These are phyloP conservation scores for Pilaira anomala DNA, from an alignment of 192 early-diverging fungal genomes.

Conservation along the genomic window DNA sequence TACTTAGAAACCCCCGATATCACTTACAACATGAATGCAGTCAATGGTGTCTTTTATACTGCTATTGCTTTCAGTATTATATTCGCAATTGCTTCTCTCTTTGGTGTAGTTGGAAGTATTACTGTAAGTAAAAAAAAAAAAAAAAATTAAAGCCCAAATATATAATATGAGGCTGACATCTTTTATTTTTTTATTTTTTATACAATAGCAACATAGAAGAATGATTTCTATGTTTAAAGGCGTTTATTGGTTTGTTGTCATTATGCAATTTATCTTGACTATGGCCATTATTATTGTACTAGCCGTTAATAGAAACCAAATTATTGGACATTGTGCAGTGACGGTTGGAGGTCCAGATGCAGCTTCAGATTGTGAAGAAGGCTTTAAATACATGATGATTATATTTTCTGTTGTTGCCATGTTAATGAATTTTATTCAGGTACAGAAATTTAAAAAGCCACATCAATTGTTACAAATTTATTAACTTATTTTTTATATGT, in stretches of 20 bases:
- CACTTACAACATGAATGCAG: neutral
- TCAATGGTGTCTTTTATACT: constrained; percentile 16
- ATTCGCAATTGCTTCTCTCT: constrained; percentile 21
- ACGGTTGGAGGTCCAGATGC: neutral
- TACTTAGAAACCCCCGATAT: neutral
- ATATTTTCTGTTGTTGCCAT: neutral
- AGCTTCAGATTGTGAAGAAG: neutral
- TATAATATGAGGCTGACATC: neutral
- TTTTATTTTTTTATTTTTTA: constrained; percentile 1
- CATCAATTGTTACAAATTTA: neutral
- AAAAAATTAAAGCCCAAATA: neutral
- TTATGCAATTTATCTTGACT: constrained; percentile 20
- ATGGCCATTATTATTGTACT: constrained; percentile 20
- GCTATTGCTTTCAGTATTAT: constrained; percentile 16
- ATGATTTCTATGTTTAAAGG: constrained; percentile 24
- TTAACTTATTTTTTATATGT: constrained; percentile 1
- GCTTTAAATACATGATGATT: constrained; percentile 13
- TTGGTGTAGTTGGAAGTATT: constrained; percentile 33
- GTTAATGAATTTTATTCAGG: constrained; percentile 29
- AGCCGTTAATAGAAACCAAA: neutral
- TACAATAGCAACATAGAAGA: constrained; percentile 25
- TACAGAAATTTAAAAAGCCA: neutral
- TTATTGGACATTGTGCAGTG: neutral
- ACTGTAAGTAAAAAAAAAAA: constrained; percentile 14
- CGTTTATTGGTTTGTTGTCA: constrained; percentile 27